These are phyloP conservation scores for Calonectria pauciramosa DNA, from an alignment of 2,329 filamentous ascomycete genomes.

Conservation along the genomic window DNA sequence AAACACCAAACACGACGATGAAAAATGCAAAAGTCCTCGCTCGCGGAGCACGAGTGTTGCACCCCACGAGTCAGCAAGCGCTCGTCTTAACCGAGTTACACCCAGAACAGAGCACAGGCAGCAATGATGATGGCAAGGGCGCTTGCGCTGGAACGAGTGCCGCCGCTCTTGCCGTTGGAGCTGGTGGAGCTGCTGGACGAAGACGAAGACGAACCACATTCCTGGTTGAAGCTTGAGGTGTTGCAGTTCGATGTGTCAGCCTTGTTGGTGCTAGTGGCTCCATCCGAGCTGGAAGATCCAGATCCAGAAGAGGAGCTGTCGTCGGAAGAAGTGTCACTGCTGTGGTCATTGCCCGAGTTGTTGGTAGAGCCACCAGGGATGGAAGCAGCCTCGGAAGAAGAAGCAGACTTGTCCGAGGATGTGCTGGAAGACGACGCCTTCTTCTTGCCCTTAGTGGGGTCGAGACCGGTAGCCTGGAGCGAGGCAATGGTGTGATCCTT, in stretches of 20 bases:
- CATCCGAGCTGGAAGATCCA: constrained; percentile 34
- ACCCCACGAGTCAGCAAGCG: not conserved
- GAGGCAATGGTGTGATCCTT: constrained; percentile 83
- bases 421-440: constrained; percentile 29
- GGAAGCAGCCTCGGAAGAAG: constrained; percentile 33
- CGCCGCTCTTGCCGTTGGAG: constrained; percentile 52
- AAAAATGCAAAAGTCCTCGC: constrained; percentile 11
- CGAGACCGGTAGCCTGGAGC: constrained; percentile 82
- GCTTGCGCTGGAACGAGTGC: constrained; percentile 51
- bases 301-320: constrained; percentile 12
- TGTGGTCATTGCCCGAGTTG: constrained; percentile 19
- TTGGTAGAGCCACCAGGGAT: constrained; percentile 36
- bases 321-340: constrained; percentile 15
- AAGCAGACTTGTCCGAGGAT: not conserved
- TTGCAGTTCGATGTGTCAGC: constrained; percentile 51
- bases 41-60: constrained; percentile 3
- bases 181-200: constrained; percentile 29
- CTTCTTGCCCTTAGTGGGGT: constrained; percentile 70
- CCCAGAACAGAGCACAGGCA: constrained; percentile 51
- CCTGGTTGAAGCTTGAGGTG: constrained; percentile 56
- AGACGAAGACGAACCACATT: constrained; percentile 45
- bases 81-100: constrained; percentile 41
- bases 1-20: constrained; percentile 29
- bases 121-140: constrained; percentile 55
- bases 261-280: constrained; percentile 29